Evolutionary conservation across 148 eudicot species (phyloP).

Genomic region (Arctostaphylos glauca): DNA sequence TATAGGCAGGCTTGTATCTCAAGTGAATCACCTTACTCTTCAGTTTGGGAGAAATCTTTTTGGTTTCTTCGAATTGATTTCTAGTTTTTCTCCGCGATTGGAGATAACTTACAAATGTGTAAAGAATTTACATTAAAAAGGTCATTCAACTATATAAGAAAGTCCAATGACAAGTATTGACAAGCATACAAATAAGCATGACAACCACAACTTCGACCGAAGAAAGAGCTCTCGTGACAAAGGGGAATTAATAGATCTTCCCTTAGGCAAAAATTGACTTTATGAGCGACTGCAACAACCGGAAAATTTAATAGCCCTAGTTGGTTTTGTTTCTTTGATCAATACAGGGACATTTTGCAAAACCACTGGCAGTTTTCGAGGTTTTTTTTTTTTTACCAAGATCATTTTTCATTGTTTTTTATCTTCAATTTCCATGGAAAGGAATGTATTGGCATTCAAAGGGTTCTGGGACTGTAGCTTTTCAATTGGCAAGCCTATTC

Average conservation of each 20-base stretch:
- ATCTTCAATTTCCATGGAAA: too few species aligned
- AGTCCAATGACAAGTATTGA: not conserved
- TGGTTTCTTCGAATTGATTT: not conserved
- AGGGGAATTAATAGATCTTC: not conserved
- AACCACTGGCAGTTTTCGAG: not conserved
- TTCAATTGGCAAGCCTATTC: not conserved
- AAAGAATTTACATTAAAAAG: not conserved
- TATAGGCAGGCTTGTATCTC: not conserved
- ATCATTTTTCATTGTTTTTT: not conserved
- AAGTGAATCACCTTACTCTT: not conserved
- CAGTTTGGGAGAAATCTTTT: not conserved
- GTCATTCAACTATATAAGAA: not conserved
- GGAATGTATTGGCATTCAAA: not conserved
- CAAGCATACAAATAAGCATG: not conserved
- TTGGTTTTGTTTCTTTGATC: not conserved
- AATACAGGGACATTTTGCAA: not conserved
- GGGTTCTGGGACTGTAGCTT: not conserved
- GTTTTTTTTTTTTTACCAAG: not conserved
- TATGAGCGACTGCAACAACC: not conserved
- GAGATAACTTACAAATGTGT: not conserved
- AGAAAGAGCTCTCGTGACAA: not conserved
- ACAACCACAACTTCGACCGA: not conserved
- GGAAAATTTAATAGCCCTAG: not conserved
- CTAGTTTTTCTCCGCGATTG: not conserved
- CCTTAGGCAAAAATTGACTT: not conserved